Evolutionary conservation across 2,329 filamentous ascomycete species (phyloP).

Genomic region (Penicillium sp.): DNA sequence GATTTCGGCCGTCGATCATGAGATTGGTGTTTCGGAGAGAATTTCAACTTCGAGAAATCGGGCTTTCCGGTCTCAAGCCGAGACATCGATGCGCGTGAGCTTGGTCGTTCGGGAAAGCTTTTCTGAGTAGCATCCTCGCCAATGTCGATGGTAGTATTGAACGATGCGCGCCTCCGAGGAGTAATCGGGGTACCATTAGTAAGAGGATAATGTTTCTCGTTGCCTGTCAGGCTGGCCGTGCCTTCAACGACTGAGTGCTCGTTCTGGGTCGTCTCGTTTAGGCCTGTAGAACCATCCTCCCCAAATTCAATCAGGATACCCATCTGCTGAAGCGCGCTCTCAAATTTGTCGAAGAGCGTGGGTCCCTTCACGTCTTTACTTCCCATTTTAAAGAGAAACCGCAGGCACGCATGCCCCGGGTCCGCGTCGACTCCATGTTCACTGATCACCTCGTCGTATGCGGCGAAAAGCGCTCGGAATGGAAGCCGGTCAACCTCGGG

Average conservation of each 20-base stretch:
- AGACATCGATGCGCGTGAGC: constrained; percentile 48
- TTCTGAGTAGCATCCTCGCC: constrained; percentile 54
- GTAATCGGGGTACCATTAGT: constrained; percentile 35
- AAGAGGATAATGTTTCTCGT: constrained; percentile 21
- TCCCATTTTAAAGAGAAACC: constrained; percentile 78
- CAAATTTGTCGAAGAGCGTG: constrained; percentile 69
- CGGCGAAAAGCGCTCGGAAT: constrained; percentile 76
- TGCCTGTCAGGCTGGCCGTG: constrained; percentile 21
- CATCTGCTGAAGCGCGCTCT: constrained; percentile 66
- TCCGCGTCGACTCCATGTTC: constrained; percentile 70
- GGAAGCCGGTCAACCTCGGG: constrained; percentile 66
- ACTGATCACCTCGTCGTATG: constrained; percentile 76
- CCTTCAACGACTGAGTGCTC: constrained; percentile 30
- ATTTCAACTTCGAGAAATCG: constrained; percentile 33
- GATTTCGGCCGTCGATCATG: constrained; percentile 21
- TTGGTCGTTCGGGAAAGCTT: constrained; percentile 40
- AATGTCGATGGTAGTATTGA: constrained; percentile 55
- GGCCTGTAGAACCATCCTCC: constrained; percentile 44
- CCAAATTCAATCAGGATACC: constrained; percentile 70
- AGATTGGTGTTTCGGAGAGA: constrained; percentile 19
- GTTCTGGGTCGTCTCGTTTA: constrained; percentile 35
- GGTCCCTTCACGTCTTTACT: constrained; percentile 58
- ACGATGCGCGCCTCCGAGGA: constrained; percentile 54
- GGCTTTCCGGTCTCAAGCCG: constrained; percentile 42
- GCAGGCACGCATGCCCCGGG: constrained; percentile 73